Conservation (phyloP, 163 green algal genomes). For the Chlorella variabilis region DNA sequence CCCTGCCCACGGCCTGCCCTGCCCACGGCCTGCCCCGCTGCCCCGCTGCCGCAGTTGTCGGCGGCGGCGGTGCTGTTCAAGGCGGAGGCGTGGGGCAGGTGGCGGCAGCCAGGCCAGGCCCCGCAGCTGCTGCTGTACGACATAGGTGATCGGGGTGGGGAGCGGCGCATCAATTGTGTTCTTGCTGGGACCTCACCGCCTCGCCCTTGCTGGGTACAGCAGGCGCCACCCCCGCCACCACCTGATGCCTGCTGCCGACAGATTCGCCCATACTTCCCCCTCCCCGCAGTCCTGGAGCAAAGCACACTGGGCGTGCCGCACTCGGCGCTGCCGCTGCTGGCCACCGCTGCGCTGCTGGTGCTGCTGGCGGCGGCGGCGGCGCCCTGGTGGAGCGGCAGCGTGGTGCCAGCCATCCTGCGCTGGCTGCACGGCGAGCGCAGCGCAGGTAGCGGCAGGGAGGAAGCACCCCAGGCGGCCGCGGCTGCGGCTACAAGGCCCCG, state of each 20-base stretch:
- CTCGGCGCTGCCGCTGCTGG: constrained; percentile 35
- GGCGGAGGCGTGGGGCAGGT: constrained; percentile 21
- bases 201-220: too few species aligned
- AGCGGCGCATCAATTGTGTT: background rate
- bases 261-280: too few species aligned
- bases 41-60: background rate
- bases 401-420: constrained; percentile 10
- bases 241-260: too few species aligned
- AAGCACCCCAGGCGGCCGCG: background rate
- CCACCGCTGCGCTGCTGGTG: constrained; percentile 2
- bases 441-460: background rate
- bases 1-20: background rate
- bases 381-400: constrained; percentile 15
- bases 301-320: constrained; percentile 39
- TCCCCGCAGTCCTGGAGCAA: constrained; percentile 39
- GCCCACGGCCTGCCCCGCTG: background rate
- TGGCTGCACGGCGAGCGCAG: constrained; percentile 28
- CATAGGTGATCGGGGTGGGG: constrained; percentile 1
- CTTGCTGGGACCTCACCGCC: too few species aligned
- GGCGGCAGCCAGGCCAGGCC: background rate
- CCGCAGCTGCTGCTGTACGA: constrained; percentile 18
- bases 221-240: too few species aligned
- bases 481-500: background rate
- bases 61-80: background rate
- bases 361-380: background rate